Evolutionary conservation across 2,329 filamentous ascomycete species (phyloP).

Genomic region (Cercospora janseana): DNA sequence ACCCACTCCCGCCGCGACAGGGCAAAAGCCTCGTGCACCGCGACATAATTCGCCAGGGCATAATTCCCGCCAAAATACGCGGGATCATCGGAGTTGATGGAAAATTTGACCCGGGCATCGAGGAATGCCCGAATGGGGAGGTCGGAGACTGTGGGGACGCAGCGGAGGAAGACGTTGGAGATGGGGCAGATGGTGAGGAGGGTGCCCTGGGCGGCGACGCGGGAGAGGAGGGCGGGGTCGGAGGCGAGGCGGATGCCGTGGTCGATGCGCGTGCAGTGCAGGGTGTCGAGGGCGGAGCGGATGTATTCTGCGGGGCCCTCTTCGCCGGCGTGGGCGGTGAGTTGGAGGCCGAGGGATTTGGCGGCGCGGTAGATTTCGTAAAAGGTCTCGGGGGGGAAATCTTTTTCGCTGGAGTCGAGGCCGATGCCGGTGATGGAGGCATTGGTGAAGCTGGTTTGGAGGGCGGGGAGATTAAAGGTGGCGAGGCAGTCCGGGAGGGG

Average conservation of each 20-base stretch:
- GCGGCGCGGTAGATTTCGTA: slow-evolving; percentile 60
- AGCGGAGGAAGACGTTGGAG: slow-evolving; percentile 67
- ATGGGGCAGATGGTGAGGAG: slow-evolving; percentile 71
- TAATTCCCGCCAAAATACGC: slow-evolving; percentile 57
- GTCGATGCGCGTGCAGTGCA: slow-evolving; percentile 67
- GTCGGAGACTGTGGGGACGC: slow-evolving; percentile 52
- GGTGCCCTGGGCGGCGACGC: slow-evolving; percentile 57
- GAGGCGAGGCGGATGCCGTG: slow-evolving; percentile 68
- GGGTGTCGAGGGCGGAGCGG: slow-evolving; percentile 58
- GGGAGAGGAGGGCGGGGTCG: slow-evolving; percentile 57
- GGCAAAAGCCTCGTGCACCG: slow-evolving; percentile 68
- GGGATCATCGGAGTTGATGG: slow-evolving; percentile 72
- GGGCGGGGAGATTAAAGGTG: slow-evolving; percentile 46
- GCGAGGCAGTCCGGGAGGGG: slow-evolving; percentile 57
- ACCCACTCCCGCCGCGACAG: slow-evolving; percentile 66
- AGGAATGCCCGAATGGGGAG: slow-evolving; percentile 64
- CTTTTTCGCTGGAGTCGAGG: slow-evolving; percentile 60
- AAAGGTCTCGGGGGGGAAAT: slow-evolving; percentile 55
- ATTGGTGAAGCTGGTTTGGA: slow-evolving; percentile 33
- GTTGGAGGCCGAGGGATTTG: slow-evolving; percentile 51
- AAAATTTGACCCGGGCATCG: slow-evolving; percentile 64
- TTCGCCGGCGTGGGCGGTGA: slow-evolving; percentile 75
- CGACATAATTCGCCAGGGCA: slow-evolving; percentile 71
- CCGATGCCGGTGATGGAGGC: slow-evolving; percentile 59
- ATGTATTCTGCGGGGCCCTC: slow-evolving; percentile 70